phyloP scores from a whole-genome alignment of 768 basidiomycete species.

The Pulveroboletus ravenelii region DNA sequence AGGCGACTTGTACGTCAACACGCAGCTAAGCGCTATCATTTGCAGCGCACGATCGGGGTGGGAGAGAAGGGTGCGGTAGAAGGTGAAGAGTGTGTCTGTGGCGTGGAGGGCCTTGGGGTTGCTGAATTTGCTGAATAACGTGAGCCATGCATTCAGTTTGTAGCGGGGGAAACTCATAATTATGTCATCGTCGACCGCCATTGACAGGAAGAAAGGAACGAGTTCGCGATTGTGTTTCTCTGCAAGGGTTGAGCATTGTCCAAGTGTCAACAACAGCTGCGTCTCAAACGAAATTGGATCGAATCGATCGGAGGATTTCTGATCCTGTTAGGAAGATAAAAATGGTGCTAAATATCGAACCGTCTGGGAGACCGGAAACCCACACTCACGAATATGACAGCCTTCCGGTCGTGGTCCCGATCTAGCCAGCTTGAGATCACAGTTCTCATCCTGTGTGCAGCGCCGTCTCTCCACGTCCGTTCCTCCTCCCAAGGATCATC shows the following conservation, averaged over 20 bases:
- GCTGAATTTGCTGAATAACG: constrained; percentile 80
- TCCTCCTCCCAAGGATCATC: constrained; percentile 57
- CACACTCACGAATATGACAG: constrained; percentile 34
- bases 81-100: constrained; percentile 54
- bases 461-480: constrained; percentile 71
- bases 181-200: constrained; percentile 31
- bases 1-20: constrained; percentile 77
- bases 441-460: constrained; percentile 55
- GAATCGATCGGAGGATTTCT: constrained; percentile 50
- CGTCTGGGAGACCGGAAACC: neutral
- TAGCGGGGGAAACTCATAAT: constrained; percentile 46
- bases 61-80: constrained; percentile 75
- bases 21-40: constrained; percentile 65
- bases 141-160: constrained; percentile 73
- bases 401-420: constrained; percentile 23
- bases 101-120: constrained; percentile 89
- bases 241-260: constrained; percentile 63
- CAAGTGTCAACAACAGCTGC: constrained; percentile 70
- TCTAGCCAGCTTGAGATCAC: constrained; percentile 47
- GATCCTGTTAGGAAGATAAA: constrained; percentile 28
- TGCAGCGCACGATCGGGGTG: constrained; percentile 83
- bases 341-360: neutral
- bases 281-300: constrained; percentile 73
- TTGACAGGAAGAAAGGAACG: constrained; percentile 72
- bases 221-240: constrained; percentile 88